Conservation (phyloP, 2,329 filamentous ascomycete species). For the Tolypocladium tundrense region DNA sequence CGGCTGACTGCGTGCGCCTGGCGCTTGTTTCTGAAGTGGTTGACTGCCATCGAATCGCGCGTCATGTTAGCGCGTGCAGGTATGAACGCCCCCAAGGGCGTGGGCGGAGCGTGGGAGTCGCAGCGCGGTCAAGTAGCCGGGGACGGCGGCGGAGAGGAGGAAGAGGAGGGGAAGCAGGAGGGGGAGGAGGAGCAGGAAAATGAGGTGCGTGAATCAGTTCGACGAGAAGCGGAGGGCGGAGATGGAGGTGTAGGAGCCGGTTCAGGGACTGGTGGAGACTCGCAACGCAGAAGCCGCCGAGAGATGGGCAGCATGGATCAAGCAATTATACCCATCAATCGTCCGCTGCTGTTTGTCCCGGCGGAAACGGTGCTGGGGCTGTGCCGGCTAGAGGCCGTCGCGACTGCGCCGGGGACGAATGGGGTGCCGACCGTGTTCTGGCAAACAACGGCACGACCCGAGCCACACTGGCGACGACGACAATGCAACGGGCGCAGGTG, state of each 20-base stretch:
- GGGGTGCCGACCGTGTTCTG: background rate
- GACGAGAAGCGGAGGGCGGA: background rate
- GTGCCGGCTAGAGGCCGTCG: background rate
- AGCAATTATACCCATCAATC: background rate
- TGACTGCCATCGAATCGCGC: conserved; percentile 25
- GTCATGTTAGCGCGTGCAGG: conserved; percentile 2
- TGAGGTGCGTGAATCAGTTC: background rate
- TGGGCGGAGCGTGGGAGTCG: background rate
- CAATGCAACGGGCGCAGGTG: background rate
- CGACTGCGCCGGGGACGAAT: background rate
- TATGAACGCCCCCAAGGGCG: background rate
- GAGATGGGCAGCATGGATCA: background rate
- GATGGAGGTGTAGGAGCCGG: background rate
- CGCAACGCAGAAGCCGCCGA: background rate
- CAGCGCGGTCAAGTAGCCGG: background rate
- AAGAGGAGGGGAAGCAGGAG: background rate
- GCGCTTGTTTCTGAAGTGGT: conserved; percentile 33
- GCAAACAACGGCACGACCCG: background rate
- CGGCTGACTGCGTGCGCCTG: conserved; percentile 32
- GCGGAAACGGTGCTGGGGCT: background rate
- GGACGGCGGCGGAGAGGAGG: background rate
- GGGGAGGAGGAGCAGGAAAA: background rate
- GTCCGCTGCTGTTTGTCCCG: too few species aligned
- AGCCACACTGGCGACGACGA: background rate
- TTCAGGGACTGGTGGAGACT: background rate